These are phyloP conservation scores for Diaporthe velutina DNA, from an alignment of 2,329 filamentous ascomycete species.

Conservation along the genomic window DNA sequence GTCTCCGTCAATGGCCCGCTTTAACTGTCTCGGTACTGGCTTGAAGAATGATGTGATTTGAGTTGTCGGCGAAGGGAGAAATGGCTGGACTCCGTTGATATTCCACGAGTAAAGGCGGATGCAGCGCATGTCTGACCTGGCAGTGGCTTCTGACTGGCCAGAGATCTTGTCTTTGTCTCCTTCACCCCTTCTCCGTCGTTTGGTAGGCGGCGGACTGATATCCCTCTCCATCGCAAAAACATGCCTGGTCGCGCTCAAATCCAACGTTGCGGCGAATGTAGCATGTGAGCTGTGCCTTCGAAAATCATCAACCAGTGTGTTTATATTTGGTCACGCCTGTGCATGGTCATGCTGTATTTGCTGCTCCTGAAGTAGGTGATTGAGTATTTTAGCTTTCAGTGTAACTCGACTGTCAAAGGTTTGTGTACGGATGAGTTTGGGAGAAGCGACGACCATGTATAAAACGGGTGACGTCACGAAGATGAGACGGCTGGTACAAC, in stretches of 20 bases:
- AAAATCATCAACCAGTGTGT: neutral
- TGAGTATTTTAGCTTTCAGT: neutral
- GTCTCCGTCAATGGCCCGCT: neutral
- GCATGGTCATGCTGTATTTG: neutral
- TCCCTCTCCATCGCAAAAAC: neutral
- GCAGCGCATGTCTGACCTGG: neutral
- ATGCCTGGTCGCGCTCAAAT: neutral
- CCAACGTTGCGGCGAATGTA: neutral
- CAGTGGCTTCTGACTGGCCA: neutral
- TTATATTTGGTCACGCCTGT: neutral
- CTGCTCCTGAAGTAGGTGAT: neutral
- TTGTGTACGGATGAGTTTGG: neutral
- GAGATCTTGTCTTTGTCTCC: neutral
- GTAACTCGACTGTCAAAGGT: neutral
- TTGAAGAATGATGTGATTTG: constrained; percentile 46
- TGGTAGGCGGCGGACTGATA: constrained; percentile 35
- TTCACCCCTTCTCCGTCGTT: constrained; percentile 11
- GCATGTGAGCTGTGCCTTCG: neutral
- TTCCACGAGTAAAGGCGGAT: constrained; percentile 47
- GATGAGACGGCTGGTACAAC: neutral
- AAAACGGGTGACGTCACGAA: constrained; percentile 15
- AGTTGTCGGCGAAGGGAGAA: constrained; percentile 39
- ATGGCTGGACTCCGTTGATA: constrained; percentile 45
- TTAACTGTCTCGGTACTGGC: constrained; percentile 4
- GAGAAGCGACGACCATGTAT: neutral